These are phyloP conservation scores for Breynia disticha DNA, from an alignment of 441 rosid genomes.

Conservation along the genomic window DNA sequence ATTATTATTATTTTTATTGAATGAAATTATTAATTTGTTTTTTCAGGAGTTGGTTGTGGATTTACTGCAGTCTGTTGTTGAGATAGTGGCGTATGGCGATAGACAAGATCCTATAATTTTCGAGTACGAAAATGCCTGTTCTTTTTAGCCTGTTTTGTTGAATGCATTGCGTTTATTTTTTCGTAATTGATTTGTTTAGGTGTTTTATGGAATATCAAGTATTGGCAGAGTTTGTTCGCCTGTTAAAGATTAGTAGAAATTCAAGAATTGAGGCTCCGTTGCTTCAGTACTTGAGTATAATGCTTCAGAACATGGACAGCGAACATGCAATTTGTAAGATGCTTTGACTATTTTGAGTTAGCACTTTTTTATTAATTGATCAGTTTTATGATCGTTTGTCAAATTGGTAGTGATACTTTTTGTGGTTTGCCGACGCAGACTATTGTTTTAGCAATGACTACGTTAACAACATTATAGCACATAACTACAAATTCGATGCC, in stretches of 20 bases:
- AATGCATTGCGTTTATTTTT: background rate
- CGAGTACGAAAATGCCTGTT: conserved; percentile 30
- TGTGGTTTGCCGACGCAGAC: conserved; percentile 30
- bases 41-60: conserved; percentile 50
- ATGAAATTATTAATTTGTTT: background rate
- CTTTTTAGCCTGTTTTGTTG: background rate
- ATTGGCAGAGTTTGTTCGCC: conserved; percentile 55
- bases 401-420: background rate
- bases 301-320: conserved; percentile 62
- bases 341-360: background rate
- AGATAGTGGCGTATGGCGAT: conserved; percentile 65
- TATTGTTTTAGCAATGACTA: conserved; percentile 69
- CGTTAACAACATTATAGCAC: conserved; percentile 51
- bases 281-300: conserved; percentile 64
- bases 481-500: conserved; percentile 38
- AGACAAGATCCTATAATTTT: conserved; percentile 56
- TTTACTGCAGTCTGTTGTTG: conserved; percentile 55
- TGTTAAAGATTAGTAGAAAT: conserved; percentile 37
- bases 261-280: conserved; percentile 51
- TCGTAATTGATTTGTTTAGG: conserved; percentile 16
- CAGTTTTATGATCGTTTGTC: background rate
- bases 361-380: background rate
- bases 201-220: conserved; percentile 72
- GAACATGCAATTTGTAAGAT: conserved; percentile 62
- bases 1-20: too few relatives aligned